phyloP scores from a whole-genome alignment of 108 stramenopile genomes.

The Nannochloropsis granulata region DNA sequence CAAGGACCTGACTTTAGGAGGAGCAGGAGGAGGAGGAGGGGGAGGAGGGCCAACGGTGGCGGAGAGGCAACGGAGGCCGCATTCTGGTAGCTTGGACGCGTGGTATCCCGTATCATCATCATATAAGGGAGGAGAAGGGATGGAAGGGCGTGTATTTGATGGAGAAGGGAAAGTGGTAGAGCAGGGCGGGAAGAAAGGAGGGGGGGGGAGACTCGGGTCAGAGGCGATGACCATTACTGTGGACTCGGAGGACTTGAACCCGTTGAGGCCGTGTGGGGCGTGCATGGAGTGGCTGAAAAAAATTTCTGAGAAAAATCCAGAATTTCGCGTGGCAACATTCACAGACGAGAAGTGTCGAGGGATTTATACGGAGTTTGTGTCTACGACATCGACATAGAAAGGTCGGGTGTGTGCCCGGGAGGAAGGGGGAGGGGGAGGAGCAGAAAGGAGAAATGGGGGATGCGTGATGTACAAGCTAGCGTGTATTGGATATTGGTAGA shows the following conservation, averaged over 20 bases:
- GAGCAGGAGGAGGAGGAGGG: too few relatives aligned
- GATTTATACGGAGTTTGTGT: conserved; percentile 48
- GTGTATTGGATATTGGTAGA: too few relatives aligned
- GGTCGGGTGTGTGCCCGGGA: background rate
- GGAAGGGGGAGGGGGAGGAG: background rate
- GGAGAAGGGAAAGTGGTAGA: too few relatives aligned
- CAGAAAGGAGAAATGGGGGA: too few relatives aligned
- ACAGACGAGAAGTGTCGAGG: conserved; percentile 72
- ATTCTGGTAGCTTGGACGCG: background rate
- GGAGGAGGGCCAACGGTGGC: background rate
- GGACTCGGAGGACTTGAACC: conserved; percentile 55
- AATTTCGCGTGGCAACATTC: conserved; percentile 81
- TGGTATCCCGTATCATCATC: background rate
- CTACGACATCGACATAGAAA: background rate
- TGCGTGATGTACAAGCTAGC: too few relatives aligned
- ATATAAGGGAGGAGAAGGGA: too few relatives aligned
- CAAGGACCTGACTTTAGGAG: background rate
- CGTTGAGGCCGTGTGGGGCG: conserved; percentile 81
- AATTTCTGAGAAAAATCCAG: conserved; percentile 85
- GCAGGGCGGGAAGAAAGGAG: too few relatives aligned
- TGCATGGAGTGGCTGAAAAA: conserved; percentile 97
- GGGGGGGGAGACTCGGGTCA: background rate
- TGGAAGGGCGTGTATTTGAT: too few relatives aligned
- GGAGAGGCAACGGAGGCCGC: background rate
- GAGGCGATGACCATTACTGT: background rate